These are phyloP conservation scores for Chalara sp. DNA, from an alignment of 2,329 filamentous ascomycete genomes.

Conservation along the genomic window DNA sequence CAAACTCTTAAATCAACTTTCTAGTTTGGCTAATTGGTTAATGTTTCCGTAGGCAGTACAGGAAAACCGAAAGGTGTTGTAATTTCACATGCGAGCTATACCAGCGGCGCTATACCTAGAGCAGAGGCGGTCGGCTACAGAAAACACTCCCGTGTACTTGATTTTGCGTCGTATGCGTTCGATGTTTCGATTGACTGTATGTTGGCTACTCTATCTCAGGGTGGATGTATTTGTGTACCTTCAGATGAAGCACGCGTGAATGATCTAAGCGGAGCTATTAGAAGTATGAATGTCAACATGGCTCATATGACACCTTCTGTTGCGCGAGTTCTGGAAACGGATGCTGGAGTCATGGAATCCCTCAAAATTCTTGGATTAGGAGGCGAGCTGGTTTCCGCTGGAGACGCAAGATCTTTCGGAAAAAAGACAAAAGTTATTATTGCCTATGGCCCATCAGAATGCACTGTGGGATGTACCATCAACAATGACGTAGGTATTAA, in stretches of 20 bases:
- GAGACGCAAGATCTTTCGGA: not conserved
- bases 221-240: slow-evolving; percentile 15
- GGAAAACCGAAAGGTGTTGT: not conserved
- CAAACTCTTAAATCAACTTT: too few species aligned
- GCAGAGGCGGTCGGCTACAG: not conserved
- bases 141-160: slow-evolving; percentile 6
- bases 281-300: not conserved
- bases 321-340: not conserved
- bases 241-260: slow-evolving; percentile 10
- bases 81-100: not conserved
- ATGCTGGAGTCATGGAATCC: not conserved
- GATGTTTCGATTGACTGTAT: slow-evolving; percentile 13
- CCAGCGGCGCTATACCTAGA: not conserved
- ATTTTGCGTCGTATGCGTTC: slow-evolving; percentile 15
- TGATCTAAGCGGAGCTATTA: slow-evolving; percentile 4
- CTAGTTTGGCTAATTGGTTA: too few species aligned
- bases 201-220: slow-evolving; percentile 9
- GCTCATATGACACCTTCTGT: not conserved
- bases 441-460: not conserved
- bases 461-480: not conserved
- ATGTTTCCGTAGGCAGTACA: not conserved
- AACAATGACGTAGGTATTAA: not conserved
- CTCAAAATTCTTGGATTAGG: not conserved
- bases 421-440: not conserved
- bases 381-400: not conserved